A percentile compares a stretch with the other conserved stretches of the same genome.
These are phyloP conservation scores for Bryum argenteum DNA, from an alignment of 225 moss, liverwort and hornwort genomes.

Conservation along the genomic window DNA sequence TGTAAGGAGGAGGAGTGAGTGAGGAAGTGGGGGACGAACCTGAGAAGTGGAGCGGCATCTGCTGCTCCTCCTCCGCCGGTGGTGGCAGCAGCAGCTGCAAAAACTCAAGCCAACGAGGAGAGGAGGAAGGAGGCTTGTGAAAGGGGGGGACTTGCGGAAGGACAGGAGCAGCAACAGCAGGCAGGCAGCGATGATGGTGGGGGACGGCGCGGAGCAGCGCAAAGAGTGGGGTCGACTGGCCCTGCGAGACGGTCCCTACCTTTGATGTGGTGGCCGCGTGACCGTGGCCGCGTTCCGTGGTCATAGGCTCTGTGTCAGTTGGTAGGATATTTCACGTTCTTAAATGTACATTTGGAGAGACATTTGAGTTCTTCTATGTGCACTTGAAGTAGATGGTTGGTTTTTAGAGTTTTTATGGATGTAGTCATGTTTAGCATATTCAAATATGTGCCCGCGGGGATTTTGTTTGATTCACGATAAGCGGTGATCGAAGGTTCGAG, in stretches of 20 bases:
- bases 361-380: too few species aligned
- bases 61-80: neutral
- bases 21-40: neutral
- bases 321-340: neutral
- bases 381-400: too few species aligned
- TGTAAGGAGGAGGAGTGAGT: too few species aligned
- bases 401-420: too few species aligned
- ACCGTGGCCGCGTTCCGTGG: neutral
- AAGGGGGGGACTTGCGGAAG: slow-evolving; percentile 8
- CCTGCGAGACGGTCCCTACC: neutral
- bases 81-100: slow-evolving; percentile 24
- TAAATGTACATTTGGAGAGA: neutral
- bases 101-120: neutral
- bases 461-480: too few species aligned
- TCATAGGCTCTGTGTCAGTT: neutral
- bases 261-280: neutral
- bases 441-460: too few species aligned
- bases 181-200: neutral
- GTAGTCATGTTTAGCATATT: too few species aligned
- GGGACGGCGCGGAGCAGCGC: slow-evolving; percentile 33
- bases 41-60: neutral
- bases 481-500: too few species aligned
- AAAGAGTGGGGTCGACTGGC: slow-evolving; percentile 6
- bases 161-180: neutral
- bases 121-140: neutral